Evolutionary conservation across 345 rosid genomes (phyloP), one percentile per base, ranked within the genome.

Genomic region (Gossypium anomalum): DNA sequence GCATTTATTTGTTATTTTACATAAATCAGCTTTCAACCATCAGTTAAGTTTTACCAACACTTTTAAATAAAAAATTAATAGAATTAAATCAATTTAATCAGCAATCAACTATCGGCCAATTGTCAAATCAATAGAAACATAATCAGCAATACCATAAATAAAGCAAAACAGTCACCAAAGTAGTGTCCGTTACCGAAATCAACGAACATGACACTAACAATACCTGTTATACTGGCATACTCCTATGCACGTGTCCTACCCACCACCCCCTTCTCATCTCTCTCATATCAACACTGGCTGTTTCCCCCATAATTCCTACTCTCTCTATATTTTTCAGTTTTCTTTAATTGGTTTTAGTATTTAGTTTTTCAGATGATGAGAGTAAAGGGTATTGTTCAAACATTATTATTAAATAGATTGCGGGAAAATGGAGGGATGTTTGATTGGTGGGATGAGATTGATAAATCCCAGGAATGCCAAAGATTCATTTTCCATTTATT

Each of bases 381-480:
- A 44, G 55, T 60, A 19, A 75, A 61, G 23, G 67, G 59, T 59
- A 25, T 77, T 59, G 77, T 53, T 77, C 19, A 25, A 60, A 17
- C 14, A 27, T 67, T 34, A 34, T 34, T 34, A 34, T 34, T 51
- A 27, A 57, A 48, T 53, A 62, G 45, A 48, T 61, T 29, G 43
- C 66, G 48, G 7, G 27, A 68, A 49, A 14, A 58, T 78, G 72
- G 49, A 9, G 66, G 67, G 57, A 78, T 66, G 20, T n/a, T 56
- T 38, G 77, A 65, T 81, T 87, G 88, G 89, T 89, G 85, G 93
- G 86, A 82, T 44, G 85, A 87, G 47, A 81, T 86, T 13, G 75
- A 87, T 72, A 82, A 81, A 22, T 87, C 91, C 0, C 81, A 83
- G 75, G 74, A 87, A 14, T 86, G 93, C 89, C 91, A 89, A 55